Percentiles rank a stretch among this genome's conserved stretches.
phyloP scores from a whole-genome alignment of 768 basidiomycete genomes.

The Tulasnella sp. region DNA sequence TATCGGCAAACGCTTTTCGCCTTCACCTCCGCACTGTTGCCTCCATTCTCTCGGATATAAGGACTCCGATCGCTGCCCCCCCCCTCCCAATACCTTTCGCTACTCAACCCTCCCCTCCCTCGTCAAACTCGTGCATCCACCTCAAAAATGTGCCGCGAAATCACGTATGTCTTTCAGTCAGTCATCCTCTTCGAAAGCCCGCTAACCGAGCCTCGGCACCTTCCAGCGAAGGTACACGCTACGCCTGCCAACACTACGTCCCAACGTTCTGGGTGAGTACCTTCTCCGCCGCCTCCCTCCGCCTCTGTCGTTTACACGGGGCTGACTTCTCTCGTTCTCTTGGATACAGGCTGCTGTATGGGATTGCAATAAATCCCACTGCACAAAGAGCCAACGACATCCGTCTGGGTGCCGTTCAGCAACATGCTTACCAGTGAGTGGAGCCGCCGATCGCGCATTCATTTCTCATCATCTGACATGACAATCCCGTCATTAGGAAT shows the following conservation, averaged over 20 bases:
- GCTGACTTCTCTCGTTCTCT: neutral
- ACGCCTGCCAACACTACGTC: conserved; percentile 11
- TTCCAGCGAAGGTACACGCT: conserved; percentile 7
- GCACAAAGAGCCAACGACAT: conserved; percentile 10
- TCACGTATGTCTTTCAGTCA: conserved; percentile 2
- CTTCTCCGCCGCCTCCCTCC: neutral
- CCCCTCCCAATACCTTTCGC: neutral
- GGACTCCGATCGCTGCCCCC: neutral
- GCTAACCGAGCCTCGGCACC: neutral
- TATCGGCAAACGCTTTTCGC: neutral
- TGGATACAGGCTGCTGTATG: neutral
- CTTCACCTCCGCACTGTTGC: neutral
- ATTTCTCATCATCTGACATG: neutral
- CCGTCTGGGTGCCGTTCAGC: neutral
- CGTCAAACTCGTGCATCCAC: no score
- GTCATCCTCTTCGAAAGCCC: neutral
- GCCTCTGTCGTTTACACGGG: neutral
- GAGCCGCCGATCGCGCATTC: neutral
- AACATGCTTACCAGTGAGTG: conserved; percentile 1
- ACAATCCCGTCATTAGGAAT: neutral
- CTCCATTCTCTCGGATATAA: neutral
- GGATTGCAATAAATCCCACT: conserved; percentile 11
- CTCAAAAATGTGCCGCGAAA: conserved; percentile 11
- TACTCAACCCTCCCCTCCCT: neutral
- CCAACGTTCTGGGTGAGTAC: conserved; percentile 5